Percentiles rank a stretch among this genome's conserved stretches.
Conservation (phyloP, 139 green algal species). For the Closterium sp. region DNA sequence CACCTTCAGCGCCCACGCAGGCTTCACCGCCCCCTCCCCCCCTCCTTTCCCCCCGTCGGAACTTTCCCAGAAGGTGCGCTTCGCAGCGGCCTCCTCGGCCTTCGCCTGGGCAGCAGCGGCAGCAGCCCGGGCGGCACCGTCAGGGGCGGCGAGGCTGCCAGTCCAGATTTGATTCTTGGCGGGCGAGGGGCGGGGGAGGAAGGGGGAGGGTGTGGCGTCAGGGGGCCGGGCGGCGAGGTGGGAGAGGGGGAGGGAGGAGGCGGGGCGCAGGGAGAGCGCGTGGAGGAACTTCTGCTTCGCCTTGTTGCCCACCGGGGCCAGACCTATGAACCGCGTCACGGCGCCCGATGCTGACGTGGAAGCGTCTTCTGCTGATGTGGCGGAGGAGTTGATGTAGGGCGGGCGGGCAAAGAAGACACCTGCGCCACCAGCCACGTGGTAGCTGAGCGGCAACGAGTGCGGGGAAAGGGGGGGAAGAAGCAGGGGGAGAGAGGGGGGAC, state of each 20-base stretch:
- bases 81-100: not conserved
- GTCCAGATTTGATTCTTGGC: constrained; percentile 14
- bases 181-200: constrained; percentile 10
- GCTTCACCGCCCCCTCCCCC: not conserved
- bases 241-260: not conserved
- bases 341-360: constrained; percentile 31
- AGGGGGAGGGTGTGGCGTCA: constrained; percentile 48
- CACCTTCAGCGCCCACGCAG: constrained; percentile 15
- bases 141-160: constrained; percentile 10
- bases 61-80: not conserved
- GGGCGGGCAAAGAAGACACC: constrained; percentile 65
- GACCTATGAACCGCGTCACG: constrained; percentile 82
- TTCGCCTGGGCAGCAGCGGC: not conserved
- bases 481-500: not conserved
- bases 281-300: constrained; percentile 59
- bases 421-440: constrained; percentile 40
- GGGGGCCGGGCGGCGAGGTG: constrained; percentile 29
- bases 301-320: constrained; percentile 66
- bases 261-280: constrained; percentile 37
- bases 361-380: not conserved
- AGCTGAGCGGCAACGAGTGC: constrained; percentile 12
- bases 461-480: not conserved
- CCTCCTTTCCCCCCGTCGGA: not conserved
- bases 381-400: constrained; percentile 75
- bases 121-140: not conserved